A percentile compares a stretch with the other conserved stretches of the same genome.
phyloP scores from a whole-genome alignment of 1,284 basidiomycete genomes.

The Pseudomicrostroma phylloplanum region DNA sequence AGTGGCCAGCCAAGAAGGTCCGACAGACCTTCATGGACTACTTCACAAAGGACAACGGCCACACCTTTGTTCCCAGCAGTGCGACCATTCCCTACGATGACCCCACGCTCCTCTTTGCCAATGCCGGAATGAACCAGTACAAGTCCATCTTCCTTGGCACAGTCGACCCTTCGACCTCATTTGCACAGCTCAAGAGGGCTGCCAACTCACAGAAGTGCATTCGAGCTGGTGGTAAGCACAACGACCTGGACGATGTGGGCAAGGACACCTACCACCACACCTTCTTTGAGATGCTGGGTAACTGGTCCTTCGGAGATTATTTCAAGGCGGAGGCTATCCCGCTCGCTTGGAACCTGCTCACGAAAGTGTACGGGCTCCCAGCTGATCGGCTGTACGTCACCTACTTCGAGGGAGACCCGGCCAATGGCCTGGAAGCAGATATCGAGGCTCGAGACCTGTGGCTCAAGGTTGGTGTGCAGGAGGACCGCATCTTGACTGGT shows the following conservation, averaged over 20 bases:
- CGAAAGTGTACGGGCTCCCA: constrained; percentile 77
- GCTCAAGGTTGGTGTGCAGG: constrained; percentile 76
- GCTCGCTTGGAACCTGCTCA: constrained; percentile 92
- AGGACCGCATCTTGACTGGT: constrained; percentile 85
- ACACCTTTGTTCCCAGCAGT: constrained; percentile 88
- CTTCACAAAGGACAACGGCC: constrained; percentile 66
- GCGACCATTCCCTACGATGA: constrained; percentile 88
- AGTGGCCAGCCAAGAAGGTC: constrained; percentile 67
- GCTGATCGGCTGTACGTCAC: constrained; percentile 91
- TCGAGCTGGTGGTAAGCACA: constrained; percentile 95
- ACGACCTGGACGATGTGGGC: constrained; percentile 96
- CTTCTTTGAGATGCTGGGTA: constrained; percentile 99
- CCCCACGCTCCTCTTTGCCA: constrained; percentile 88
- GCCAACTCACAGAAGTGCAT: constrained; percentile 98
- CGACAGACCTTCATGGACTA: constrained; percentile 70
- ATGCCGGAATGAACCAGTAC: constrained; percentile 66
- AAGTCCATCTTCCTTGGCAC: constrained; percentile 94
- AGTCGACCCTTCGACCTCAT: constrained; percentile 81
- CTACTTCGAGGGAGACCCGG: constrained; percentile 89
- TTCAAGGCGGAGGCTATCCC: constrained; percentile 95
- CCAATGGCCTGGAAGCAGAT: constrained; percentile 81
- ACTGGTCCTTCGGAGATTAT: constrained; percentile 98
- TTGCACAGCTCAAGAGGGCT: constrained; percentile 82
- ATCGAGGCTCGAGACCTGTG: constrained; percentile 75
- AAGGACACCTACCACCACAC: constrained; percentile 93